Base-by-base conservation (phyloP, 2,329 filamentous ascomycete genomes). In the Aspergillus sojae region DNA sequence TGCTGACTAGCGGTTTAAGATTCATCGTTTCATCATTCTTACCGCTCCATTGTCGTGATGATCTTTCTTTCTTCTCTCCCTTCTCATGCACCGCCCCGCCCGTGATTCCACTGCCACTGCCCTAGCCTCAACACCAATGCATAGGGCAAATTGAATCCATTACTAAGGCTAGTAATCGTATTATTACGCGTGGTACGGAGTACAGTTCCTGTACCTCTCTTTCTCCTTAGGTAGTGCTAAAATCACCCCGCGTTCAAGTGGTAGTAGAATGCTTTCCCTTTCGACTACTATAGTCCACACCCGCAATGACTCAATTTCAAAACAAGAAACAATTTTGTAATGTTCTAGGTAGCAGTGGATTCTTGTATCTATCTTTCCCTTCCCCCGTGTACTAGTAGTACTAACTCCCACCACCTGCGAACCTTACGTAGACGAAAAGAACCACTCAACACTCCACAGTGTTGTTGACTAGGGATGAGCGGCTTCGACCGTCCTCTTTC, bases 101-200 rank as follows among this genome's bases (percentile, higher is more conserved):
- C 60, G 59, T 46, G 26, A 53, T 68, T 67, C 70, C 72, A 73
- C 74, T 74, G 74, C 73, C 73, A 75, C 64, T 54, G 66, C 62
- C 66, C 67, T 39, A 74, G 69, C 72, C 72, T 74, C 72, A 73
- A 57, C 52, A 50, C 56, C 39, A 59, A 63, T 64, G 59, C 61
- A 58, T 62, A 55, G 32, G 34, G 34, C 52, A 55, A 23, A n/a
- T n/a, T 11, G 10, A 14, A 36, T 26, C 30, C 32, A 55, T 26
- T 55, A 55, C 52, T 55, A 23, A 55, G 34, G 32, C 21, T 39
- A 14, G 52, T 55, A 55, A 36, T 14, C 39, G 39, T 61, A 62
- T 62, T 58, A 66, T 68, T 65, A 71, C 66, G 52, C 19, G 4
- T 32, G 19, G 26, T 55, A 41, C 39, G 19, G 39, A 41, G 39